Evolutionary conservation across 148 eudicot species (phyloP), one percentile per base, ranked within the genome.

Genomic region (Limonium bicolor): DNA sequence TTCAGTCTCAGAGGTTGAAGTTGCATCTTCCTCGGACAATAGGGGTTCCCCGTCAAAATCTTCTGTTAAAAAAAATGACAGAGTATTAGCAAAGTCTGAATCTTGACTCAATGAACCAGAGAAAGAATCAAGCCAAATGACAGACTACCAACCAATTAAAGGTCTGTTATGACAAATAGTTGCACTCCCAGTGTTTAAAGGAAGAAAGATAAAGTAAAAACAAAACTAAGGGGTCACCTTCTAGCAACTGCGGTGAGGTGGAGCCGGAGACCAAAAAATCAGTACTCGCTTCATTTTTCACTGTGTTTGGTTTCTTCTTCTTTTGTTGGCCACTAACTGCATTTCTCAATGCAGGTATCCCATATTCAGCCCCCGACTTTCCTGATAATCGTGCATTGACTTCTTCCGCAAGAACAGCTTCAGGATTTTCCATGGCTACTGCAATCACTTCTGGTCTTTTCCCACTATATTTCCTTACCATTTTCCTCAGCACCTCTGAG

Each of bases 361-460:
- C 77, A 53, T 51, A 66, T 47, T 68, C 72, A 50, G 32, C 25
- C 40, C 51, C 64, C 3, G 68, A 51, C 53, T 74, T 80, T 15
- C 93, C 95, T 35, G 87, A 74, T 28, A 80, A 61, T 51, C 71
- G 76, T 29, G 69, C 79, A 58, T 68, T 65, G 58, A 85, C 64
- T 61, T 85, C 94, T 31, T 90, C 86, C 28, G 85, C 70, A 33
- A 80, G 44, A 58, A 90, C 88, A 28, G 72, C 86, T 9, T 53
- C 72, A n/a, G 99, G 86, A 55, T 85, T 85, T 69, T 90, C 99
- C 6, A 66, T 56, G 28, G 99, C 99, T 59, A 78, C 59, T 15
- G 77, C 82, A 63, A 90, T 85, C 18, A 90, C 84, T 53, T 90
- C 99, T 15, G 99, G 99, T 34, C 95, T 71, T 66, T 81, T 90